Base-by-base conservation (phyloP, 1,139 yeast species). In the Pneumocystis canis region DNA sequence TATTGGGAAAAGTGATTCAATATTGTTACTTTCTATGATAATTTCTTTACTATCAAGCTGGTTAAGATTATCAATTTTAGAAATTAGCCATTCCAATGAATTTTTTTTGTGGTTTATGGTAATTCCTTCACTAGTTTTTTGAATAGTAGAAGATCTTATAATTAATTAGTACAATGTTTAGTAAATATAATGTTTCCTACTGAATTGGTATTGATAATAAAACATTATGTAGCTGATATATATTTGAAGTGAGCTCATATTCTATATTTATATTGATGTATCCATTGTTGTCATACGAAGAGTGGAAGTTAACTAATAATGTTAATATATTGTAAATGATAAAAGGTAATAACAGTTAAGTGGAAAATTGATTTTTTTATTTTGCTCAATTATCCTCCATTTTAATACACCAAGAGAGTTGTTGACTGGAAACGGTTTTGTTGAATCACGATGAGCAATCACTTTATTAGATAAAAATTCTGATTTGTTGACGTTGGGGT, bases 341-440 rank as follows among this genome's bases (percentile, higher is more conserved):
- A 3, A 20, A 25, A 25, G 3, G 7, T 25, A 47, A 20, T 47
- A 47, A 47, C 54, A 16, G 16, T 25, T 20, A 57, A 35, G 30
- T 35, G 59, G 41, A 6, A 57, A 57, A 28, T 20, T 20, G 30
- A 57, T 35, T 11, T 57, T 7, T 14, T 33, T 28, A 14, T 59
- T 40, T 40, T 59, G 18, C 20, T 41, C 16, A 14, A 32, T 40
- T 35, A 33, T 20, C 14, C 25, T 35, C 60, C 62, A 60, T 25
- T 41, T 39, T 28, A 60, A 25, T 59, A 60, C n/a, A 18, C 60
- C 41, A 20, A 60, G 41, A 39, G 33, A 39, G 9, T 11, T 37
- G 20, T 56, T 60, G 11, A 56, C 33, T 31, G 60, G 59, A 54
- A 60, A 60, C 28, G 62, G 59, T 20, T 60, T 32, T 32, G 56